These are phyloP conservation scores for Vickermania spadyakhi DNA, from an alignment of 208 protist species.

Conservation along the genomic window DNA sequence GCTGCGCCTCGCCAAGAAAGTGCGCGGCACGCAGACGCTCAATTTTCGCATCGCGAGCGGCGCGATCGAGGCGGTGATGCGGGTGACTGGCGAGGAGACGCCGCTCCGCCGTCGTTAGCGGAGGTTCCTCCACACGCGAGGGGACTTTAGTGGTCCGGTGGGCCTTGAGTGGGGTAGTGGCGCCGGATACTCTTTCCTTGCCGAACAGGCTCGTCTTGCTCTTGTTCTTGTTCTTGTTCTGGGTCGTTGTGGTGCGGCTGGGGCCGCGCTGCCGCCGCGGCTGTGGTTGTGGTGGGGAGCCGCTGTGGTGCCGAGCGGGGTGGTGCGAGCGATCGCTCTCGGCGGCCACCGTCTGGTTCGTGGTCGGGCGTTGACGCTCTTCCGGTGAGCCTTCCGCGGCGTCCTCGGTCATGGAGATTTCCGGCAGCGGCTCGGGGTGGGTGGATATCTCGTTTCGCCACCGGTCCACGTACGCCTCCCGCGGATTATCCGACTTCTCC, in stretches of 20 bases:
- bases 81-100: conserved; percentile 39
- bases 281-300: not conserved
- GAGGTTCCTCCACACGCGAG: conserved; percentile 17
- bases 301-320: not conserved
- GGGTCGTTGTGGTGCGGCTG: not conserved
- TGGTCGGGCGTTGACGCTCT: not conserved
- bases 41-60: conserved; percentile 66
- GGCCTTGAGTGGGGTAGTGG: not conserved
- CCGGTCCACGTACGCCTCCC: not conserved
- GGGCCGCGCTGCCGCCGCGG: not conserved
- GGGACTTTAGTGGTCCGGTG: not conserved
- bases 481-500: not conserved
- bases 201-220: not conserved
- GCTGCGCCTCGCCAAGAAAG: conserved; percentile 62
- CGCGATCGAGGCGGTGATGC: conserved; percentile 37
- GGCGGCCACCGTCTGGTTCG: not conserved
- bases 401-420: not conserved
- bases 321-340: not conserved
- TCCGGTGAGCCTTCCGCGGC: not conserved
- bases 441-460: not conserved
- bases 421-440: not conserved
- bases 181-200: not conserved
- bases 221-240: not conserved
- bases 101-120: conserved; percentile 34
- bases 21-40: conserved; percentile 59